Evolutionary conservation across 2,329 filamentous ascomycete genomes (phyloP).

Genomic region (Diaporthe sp.): DNA sequence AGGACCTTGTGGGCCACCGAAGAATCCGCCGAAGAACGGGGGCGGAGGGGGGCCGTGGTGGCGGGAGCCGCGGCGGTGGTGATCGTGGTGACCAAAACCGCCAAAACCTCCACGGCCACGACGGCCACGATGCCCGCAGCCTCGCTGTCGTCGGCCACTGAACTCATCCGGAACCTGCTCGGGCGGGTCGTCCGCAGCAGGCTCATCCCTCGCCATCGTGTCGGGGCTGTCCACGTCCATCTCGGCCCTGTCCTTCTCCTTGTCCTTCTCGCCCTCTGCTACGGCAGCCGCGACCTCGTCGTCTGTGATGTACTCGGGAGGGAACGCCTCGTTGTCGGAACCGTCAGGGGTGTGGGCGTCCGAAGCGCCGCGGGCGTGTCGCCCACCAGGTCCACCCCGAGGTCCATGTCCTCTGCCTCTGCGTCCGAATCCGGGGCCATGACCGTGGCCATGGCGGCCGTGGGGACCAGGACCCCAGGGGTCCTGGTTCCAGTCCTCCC

Average conservation of each 20-base stretch:
- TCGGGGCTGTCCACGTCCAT: conserved; percentile 46
- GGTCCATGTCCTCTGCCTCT: conserved; percentile 27
- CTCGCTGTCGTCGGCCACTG: conserved; percentile 36
- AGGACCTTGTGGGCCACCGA: conserved; percentile 32
- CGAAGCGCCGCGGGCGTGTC: conserved; percentile 14
- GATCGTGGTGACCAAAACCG: conserved; percentile 28
- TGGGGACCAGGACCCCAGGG: conserved; percentile 23
- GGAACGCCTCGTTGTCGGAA: conserved; percentile 38
- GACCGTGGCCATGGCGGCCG: conserved; percentile 29
- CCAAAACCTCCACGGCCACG: conserved; percentile 43
- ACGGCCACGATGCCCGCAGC: conserved; percentile 43
- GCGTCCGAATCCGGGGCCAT: conserved; percentile 22
- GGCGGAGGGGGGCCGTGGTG: conserved; percentile 44
- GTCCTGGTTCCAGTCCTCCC: conserved; percentile 37
- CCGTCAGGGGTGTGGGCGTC: conserved; percentile 21
- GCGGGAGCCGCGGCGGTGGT: conserved; percentile 40
- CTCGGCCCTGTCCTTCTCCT: conserved; percentile 42
- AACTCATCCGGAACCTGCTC: conserved; percentile 43
- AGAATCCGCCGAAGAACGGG: conserved; percentile 43
- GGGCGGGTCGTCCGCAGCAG: conserved; percentile 46
- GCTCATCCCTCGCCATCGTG: conserved; percentile 50
- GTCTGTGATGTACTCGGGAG: conserved; percentile 39
- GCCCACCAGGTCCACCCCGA: conserved; percentile 14
- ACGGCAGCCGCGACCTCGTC: conserved; percentile 39
- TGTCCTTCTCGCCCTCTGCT: conserved; percentile 32